Conservation (phyloP, 805 yeast species). For the Cyberlindnera mississippiensis region DNA sequence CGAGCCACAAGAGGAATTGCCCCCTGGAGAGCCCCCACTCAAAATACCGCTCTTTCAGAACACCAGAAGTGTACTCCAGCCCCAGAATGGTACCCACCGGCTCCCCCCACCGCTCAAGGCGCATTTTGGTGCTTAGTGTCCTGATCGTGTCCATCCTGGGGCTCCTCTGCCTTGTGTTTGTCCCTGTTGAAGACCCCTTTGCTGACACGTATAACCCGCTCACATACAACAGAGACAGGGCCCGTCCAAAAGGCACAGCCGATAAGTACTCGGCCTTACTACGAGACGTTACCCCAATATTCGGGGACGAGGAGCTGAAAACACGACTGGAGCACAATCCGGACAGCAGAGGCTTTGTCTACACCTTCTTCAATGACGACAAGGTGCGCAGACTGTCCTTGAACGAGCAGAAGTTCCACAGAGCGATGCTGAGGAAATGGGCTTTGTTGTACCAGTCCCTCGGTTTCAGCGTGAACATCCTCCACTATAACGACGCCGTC, state of each 20-base stretch:
- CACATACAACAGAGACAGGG: slow-evolving; percentile 49
- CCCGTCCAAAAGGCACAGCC: slow-evolving; percentile 57
- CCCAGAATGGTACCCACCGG: background rate
- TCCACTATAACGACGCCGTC: slow-evolving; percentile 21
- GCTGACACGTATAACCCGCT: slow-evolving; percentile 50
- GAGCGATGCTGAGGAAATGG: slow-evolving; percentile 17
- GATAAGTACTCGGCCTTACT: slow-evolving; percentile 4
- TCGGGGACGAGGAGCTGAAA: slow-evolving; percentile 11
- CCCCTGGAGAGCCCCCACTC: background rate
- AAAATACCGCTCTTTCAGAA: background rate
- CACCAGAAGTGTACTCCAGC: background rate
- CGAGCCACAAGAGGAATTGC: no score
- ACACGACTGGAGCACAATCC: slow-evolving; percentile 9
- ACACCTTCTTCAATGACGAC: slow-evolving; percentile 23
- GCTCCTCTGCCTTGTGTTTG: background rate
- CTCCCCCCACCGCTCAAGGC: background rate
- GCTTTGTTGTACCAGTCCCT: slow-evolving; percentile 15
- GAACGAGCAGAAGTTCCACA: slow-evolving; percentile 21
- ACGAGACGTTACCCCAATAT: slow-evolving; percentile 6
- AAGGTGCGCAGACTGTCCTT: slow-evolving; percentile 11
- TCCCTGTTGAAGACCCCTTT: background rate
- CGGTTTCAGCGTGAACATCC: slow-evolving; percentile 16
- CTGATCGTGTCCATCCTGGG: background rate
- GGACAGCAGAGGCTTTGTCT: slow-evolving; percentile 11
- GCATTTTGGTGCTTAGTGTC: background rate